Percentiles rank a stretch among this genome's conserved stretches.
Conservation (phyloP, 305 asterid species). For the Solanum chacoense region DNA sequence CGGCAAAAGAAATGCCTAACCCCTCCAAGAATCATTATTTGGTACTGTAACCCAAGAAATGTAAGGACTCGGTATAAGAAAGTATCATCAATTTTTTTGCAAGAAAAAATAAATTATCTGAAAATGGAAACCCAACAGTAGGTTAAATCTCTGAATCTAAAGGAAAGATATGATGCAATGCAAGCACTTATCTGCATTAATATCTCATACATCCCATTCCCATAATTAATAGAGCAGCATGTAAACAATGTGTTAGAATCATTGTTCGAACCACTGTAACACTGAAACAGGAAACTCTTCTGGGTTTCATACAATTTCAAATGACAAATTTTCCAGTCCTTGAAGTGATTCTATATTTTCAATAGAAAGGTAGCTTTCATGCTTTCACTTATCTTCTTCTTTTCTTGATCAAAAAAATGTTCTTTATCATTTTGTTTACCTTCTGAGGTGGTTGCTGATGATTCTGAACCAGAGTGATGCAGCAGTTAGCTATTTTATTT, state of each 20-base stretch:
- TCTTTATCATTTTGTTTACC: not conserved
- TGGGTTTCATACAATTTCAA: not conserved
- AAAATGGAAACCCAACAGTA: not conserved
- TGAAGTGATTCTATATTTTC: not conserved
- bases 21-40: not conserved
- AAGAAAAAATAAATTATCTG: not conserved
- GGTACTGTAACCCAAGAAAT: not conserved
- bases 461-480: not conserved
- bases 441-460: not conserved
- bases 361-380: not conserved
- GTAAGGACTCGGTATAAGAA: not conserved
- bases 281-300: not conserved
- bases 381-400: not conserved
- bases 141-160: not conserved
- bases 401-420: not conserved
- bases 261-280: not conserved
- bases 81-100: not conserved
- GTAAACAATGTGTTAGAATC: not conserved
- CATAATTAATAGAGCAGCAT: not conserved
- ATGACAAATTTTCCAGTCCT: not conserved
- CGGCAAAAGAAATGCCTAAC: not conserved
- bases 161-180: not conserved
- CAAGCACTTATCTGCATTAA: not conserved
- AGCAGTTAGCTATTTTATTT: not conserved
- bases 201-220: not conserved